Conservation (phyloP, 2,329 filamentous ascomycete genomes). For the Onygenales sp. region DNA sequence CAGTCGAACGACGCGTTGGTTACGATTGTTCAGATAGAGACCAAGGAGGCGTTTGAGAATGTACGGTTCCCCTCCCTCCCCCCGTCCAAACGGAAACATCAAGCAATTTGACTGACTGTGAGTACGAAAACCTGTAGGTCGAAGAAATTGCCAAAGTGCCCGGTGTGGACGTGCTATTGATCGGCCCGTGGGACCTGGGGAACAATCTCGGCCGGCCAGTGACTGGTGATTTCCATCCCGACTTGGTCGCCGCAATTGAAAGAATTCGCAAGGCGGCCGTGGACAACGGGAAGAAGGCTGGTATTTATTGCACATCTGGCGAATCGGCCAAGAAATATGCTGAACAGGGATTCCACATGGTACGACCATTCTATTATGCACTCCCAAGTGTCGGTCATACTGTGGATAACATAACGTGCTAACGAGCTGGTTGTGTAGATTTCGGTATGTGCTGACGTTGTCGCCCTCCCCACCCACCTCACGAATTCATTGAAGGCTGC, state of each 20-base stretch:
- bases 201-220: constrained; percentile 50
- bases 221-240: constrained; percentile 37
- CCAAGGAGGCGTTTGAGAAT: constrained; percentile 30
- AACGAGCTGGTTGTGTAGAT: constrained; percentile 17
- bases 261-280: constrained; percentile 43
- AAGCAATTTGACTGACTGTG: neutral
- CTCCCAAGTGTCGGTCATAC: neutral
- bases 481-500: constrained; percentile 24
- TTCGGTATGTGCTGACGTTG: constrained; percentile 36
- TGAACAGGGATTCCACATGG: constrained; percentile 47
- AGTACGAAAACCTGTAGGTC: constrained; percentile 18
- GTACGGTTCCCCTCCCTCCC: constrained; percentile 11
- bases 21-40: constrained; percentile 40
- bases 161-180: constrained; percentile 44
- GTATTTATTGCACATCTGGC: constrained; percentile 46
- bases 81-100: neutral
- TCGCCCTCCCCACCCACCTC: constrained; percentile 35
- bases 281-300: constrained; percentile 43
- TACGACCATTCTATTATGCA: constrained; percentile 19
- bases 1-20: constrained; percentile 46
- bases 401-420: neutral
- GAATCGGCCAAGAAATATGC: constrained; percentile 44
- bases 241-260: constrained; percentile 43
- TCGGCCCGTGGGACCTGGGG: constrained; percentile 48
- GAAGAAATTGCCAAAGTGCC: constrained; percentile 43